Conservation (phyloP, 2,329 filamentous ascomycete genomes). For the Ophiocordyceps robertsii region DNA sequence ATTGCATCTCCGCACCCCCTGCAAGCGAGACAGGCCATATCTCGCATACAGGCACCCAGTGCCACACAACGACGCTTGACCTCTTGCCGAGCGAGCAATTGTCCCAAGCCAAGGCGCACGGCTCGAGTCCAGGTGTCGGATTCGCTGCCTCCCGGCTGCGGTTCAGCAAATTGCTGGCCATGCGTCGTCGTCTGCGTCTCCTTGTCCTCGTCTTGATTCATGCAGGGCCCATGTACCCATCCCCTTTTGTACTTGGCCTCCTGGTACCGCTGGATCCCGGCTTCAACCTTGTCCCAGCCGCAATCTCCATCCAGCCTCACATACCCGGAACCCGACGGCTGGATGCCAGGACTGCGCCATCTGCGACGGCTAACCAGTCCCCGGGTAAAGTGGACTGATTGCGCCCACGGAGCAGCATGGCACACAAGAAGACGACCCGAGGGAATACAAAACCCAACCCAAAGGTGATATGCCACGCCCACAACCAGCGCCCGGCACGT, state of each 20-base stretch:
- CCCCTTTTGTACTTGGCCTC: background rate
- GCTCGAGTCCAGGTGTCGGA: no score
- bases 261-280: background rate
- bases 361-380: background rate
- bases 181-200: background rate
- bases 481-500: background rate
- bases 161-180: no score
- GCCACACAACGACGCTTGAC: no score
- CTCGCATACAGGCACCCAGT: no score
- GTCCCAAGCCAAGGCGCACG: no score
- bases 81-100: no score
- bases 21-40: no score
- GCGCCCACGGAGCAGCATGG: background rate
- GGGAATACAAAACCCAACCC: background rate
- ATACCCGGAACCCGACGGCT: background rate
- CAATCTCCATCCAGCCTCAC: background rate
- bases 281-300: background rate
- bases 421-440: background rate
- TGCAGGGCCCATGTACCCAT: background rate
- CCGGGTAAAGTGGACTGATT: background rate
- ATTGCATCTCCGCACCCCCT: no score
- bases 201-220: no score
- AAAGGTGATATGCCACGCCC: background rate
- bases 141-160: no score
- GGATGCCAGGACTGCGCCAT: conserved; percentile 1